Base-by-base conservation (phyloP, 441 rosid species). In the Sinapis alba region DNA sequence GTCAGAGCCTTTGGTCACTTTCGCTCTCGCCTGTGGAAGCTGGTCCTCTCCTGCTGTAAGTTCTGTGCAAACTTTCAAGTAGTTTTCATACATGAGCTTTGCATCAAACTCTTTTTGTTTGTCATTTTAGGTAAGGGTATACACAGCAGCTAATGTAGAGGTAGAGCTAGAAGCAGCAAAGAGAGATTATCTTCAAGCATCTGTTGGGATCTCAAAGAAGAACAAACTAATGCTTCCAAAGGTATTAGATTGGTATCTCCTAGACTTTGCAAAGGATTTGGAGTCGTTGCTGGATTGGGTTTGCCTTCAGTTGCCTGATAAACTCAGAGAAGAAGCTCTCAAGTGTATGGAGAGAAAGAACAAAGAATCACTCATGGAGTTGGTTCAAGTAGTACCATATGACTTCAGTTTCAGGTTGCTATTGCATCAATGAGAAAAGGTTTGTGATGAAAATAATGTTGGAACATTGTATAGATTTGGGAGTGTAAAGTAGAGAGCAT, bases 41-140 rank as follows among this genome's bases (percentile, higher is more conserved):
- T 86, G 91, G 95, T 87, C 98, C 45, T 94, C 97, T 18, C 98
- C 97, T 60, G 86, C 88, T 28, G 94, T 89, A 90, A 80, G 98
- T 85, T 82, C 6, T 50, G 67, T 26, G 18, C 12, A 34, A 2
- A 34, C 36, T 6, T 0, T 15, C 18, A 0, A 15, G 19, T 45
- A 45, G 18, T 45, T 45, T 15, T 45, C 53, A 45, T 6, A 45
- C 8, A 45, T 45, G 19, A 16, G 53, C 53, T n/a, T 43, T 45
- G 30, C 20, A 68, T 23, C 47, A 24, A 30, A 0, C 26, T 63
- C 30, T 32, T 9, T 38, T 30, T 10, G 10, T 19, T 5, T n/a
- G 8, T 13, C 13, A 11, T 56, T 21, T 30, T 7, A 94, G 97
- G 87, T 92, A 41, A 85, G 94, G 63, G 85, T 92, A 4, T 92